Base-by-base conservation (phyloP, 139 green algal species). In the Monoraphidium neglectum region DNA sequence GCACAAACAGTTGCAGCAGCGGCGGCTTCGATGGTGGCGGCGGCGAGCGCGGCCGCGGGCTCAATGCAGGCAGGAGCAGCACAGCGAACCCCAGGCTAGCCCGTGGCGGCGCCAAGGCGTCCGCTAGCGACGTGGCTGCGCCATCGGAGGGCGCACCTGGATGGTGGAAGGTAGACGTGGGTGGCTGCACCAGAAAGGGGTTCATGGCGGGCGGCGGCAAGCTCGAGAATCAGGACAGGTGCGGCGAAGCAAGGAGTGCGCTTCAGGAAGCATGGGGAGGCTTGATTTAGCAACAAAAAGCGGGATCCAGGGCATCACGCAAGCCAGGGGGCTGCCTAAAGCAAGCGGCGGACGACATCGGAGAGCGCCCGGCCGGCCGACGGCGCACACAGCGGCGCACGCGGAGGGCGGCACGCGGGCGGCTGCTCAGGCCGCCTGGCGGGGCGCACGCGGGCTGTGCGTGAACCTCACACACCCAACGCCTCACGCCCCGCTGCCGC, bases 141-240 rank as follows among this genome's bases (percentile, higher is more conserved):
- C 3, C 30, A 40, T 30, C 69, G 30, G 21, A 35, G 3, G 18
- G 35, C 63, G 63, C 35, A 40, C 13, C 72, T 62, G 73, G 36
- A 1, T 62, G 62, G 32, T 60, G 38, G 57, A 16, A 56, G 4
- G n/a, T 79, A 24, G 49, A 79, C 23, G 53, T 79, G 13, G 73
- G 46, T 13, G 73, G 73, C 13, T 79, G 36, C 63, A 79, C 59
- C 23, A 73, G 72, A 35, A 66, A 43, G 15, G 73, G 73, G 2
- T 79, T 36, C 33, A 79, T 79, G 47, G 56, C 61, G 8, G 73
- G 73, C 18, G 64, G 63, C 18, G 64, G 63, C 36, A 79, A 79
- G 63, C 47, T 66, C n/a, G 47, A 79, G 15, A 79, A 79, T 26
- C 73, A 79, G 28, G 73, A 79, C 64, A 65, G 72, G 72, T 77